phyloP scores from a whole-genome alignment of 441 rosid genomes.

The California macrophylla region DNA sequence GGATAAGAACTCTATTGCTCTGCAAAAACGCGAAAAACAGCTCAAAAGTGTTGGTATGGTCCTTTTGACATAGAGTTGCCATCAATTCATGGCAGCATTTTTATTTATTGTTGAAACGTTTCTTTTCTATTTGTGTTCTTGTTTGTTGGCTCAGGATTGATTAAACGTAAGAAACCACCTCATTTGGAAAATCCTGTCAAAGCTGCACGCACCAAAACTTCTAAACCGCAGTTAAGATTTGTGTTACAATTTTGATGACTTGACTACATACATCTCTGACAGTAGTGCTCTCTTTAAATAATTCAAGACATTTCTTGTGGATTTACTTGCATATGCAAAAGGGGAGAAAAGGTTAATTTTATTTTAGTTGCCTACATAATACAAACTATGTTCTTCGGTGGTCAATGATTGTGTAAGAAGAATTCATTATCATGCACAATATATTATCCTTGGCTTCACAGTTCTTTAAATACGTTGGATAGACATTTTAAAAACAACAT shows the following conservation, averaged over 20 bases:
- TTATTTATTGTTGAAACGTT: conserved; percentile 13
- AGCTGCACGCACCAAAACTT: conserved; percentile 30
- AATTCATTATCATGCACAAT: neutral
- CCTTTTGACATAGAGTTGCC: conserved; percentile 12
- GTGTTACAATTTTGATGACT: neutral
- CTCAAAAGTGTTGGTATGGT: conserved; percentile 43
- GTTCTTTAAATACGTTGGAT: neutral
- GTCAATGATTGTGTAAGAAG: neutral
- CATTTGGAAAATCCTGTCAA: conserved; percentile 37
- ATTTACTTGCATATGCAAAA: neutral
- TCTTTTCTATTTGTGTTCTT: conserved; percentile 14
- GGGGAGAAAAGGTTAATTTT: neutral
- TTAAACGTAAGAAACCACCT: conserved; percentile 48
- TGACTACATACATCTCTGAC: neutral
- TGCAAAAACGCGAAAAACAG: conserved; percentile 51
- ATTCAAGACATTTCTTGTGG: neutral
- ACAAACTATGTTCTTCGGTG: neutral
- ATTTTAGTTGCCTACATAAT: neutral
- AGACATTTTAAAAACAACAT: conserved; percentile 1
- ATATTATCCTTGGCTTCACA: neutral
- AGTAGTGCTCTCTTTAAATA: neutral
- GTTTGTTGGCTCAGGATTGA: conserved; percentile 32
- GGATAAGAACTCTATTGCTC: conserved; percentile 43
- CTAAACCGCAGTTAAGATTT: conserved; percentile 42
- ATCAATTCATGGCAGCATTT: conserved; percentile 3